Conservation (phyloP, 2,329 filamentous ascomycete genomes). For the Botrytis squamosa region DNA sequence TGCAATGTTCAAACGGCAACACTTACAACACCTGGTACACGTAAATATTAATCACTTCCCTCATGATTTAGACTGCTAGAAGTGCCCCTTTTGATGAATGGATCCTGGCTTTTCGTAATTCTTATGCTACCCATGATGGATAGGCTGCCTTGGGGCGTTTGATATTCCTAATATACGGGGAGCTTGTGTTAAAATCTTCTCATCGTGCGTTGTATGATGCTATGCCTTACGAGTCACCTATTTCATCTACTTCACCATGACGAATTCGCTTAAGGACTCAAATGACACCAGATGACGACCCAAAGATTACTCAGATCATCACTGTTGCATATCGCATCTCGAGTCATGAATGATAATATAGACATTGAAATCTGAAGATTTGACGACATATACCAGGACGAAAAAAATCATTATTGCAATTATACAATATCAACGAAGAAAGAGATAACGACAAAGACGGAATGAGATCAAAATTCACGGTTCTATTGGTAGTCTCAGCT, state of each 20-base stretch:
- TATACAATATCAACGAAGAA: not conserved
- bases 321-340: not conserved
- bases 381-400: not conserved
- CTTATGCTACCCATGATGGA: not conserved
- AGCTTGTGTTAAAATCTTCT: not conserved
- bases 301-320: not conserved
- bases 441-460: not conserved
- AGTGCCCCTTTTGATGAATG: not conserved
- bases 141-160: not conserved
- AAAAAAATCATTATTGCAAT: not conserved
- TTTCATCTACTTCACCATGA: not conserved
- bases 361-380: not conserved
- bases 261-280: not conserved
- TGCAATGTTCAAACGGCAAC: not conserved
- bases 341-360: not conserved
- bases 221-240: not conserved
- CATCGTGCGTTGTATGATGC: not conserved
- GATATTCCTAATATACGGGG: not conserved
- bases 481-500: no score
- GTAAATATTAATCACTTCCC: no score
- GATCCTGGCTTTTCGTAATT: not conserved
- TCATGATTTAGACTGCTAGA: not conserved
- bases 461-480: not conserved
- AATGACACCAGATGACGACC: not conserved
- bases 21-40: no score